Conservation (phyloP, 805 yeast genomes). For the Candida methanosorbosa region DNA sequence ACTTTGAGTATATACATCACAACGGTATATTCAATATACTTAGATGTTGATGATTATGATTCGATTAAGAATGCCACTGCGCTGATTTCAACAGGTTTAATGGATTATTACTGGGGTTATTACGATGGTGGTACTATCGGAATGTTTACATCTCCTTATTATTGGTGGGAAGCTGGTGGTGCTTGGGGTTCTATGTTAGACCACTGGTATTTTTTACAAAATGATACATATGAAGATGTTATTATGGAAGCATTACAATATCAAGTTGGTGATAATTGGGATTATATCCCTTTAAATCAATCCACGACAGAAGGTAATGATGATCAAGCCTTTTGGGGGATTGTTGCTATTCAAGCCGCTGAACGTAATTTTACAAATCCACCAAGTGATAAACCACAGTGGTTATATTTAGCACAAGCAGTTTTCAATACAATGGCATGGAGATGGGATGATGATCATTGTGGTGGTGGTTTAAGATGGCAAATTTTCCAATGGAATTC, state of each 20-base stretch:
- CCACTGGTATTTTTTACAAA: constrained; percentile 61
- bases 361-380: constrained; percentile 81
- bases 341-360: constrained; percentile 87
- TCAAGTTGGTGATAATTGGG: constrained; percentile 66
- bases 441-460: constrained; percentile 71
- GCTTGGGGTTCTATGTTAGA: constrained; percentile 87
- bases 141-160: constrained; percentile 81
- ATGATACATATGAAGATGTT: constrained; percentile 53
- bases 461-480: constrained; percentile 94
- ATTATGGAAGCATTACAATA: constrained; percentile 56
- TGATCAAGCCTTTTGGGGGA: constrained; percentile 97
- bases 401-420: constrained; percentile 84
- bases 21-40: too few species aligned
- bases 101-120: constrained; percentile 61
- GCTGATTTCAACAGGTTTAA: constrained; percentile 47
- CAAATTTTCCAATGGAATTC: constrained; percentile 92
- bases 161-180: constrained; percentile 99
- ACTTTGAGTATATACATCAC: too few species aligned
- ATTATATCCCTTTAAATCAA: constrained; percentile 84
- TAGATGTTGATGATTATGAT: constrained; percentile 27
- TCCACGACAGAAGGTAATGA: constrained; percentile 94
- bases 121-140: constrained; percentile 74
- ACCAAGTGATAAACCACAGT: constrained; percentile 48
- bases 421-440: constrained; percentile 83
- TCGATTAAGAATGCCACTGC: constrained; percentile 45